Evolutionary conservation across 2,329 filamentous ascomycete genomes (phyloP), one percentile per base, ranked within the genome.

Genomic region (Cercospora sp.): DNA sequence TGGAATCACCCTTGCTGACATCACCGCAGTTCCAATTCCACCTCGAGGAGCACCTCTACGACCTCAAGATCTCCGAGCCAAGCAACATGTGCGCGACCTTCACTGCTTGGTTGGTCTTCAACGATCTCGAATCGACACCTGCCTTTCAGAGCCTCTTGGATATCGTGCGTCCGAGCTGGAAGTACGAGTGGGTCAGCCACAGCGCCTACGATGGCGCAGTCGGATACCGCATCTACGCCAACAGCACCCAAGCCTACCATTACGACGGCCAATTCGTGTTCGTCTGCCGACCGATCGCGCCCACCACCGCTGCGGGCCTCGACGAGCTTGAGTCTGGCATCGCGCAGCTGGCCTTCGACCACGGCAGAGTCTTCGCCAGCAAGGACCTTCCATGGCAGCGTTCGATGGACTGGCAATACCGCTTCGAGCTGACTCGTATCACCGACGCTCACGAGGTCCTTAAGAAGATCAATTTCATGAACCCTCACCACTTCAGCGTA

Each of bases 101-200:
- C 55, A 68, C 48, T 4, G 28, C 74, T 20, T 72, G 65, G 66
- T 57, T 81, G 55, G 75, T 75, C 62, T 82, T 81, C 70, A 80
- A 83, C 64, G 75, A 79, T 63, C 68, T 82, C n/a, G 69, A 71
- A 20, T 75, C 79, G 23, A 76, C 80, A n/a, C 68, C 18, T 12
- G 16, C 16, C 31, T 23, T 39, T 20, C 18, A 28, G 48, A 51
- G 31, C 18, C 12, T 30, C 26, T 13, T 20, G 12, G 13, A 36
- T 26, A 66, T 66, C 20, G 60, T 63, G 55, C 63, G 72, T 6
- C 18, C 57, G 4, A 63, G 63, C 3, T 71, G 62, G 67, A 18
- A 20, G 23, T 53, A 68, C 26, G 16, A n/a, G 2, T 69, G 68
- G 66, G 68, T 75, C 18, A 57, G 60, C 10, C 70, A 73, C 42